phyloP scores from a whole-genome alignment of 768 basidiomycete genomes.

The Imleria badia region DNA sequence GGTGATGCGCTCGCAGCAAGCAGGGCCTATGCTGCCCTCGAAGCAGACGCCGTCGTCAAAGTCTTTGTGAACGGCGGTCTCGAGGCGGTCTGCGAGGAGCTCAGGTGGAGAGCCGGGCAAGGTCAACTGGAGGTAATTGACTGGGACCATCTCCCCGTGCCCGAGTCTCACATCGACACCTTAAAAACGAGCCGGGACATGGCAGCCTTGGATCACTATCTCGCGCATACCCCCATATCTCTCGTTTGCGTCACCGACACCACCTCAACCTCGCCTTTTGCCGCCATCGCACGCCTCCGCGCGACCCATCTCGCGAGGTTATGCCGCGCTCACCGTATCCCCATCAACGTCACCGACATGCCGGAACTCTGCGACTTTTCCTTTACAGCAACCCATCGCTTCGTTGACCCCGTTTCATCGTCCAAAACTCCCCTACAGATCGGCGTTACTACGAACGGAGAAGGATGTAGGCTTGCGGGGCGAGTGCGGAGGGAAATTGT shows the following conservation, averaged over 20 bases:
- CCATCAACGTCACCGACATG: constrained; percentile 85
- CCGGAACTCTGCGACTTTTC: constrained; percentile 87
- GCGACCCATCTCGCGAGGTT: constrained; percentile 57
- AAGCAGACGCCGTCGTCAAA: constrained; percentile 72
- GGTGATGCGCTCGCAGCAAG: constrained; percentile 77
- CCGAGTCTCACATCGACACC: constrained; percentile 23
- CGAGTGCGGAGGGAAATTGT: constrained; percentile 84
- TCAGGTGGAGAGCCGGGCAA: constrained; percentile 59
- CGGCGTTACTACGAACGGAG: constrained; percentile 87
- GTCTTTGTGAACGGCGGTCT: constrained; percentile 57
- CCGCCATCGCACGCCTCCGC: constrained; percentile 36
- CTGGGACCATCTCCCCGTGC: constrained; percentile 44
- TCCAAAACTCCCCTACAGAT: constrained; percentile 61
- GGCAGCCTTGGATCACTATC: constrained; percentile 47
- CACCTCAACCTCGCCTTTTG: constrained; percentile 43
- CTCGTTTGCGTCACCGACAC: constrained; percentile 87
- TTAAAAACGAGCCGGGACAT: constrained; percentile 35
- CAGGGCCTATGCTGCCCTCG: constrained; percentile 80
- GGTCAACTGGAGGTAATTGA: constrained; percentile 60
- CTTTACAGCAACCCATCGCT: constrained; percentile 84
- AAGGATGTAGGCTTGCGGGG: constrained; percentile 82
- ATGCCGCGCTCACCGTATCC: constrained; percentile 60
- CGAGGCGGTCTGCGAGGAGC: constrained; percentile 61
- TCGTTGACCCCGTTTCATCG: constrained; percentile 50
- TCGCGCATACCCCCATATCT: constrained; percentile 36